Percentiles rank a stretch among this genome's conserved stretches.
Evolutionary conservation across 176 grass and related monocot genomes (phyloP).

Genomic region (Guadua angustifolia): DNA sequence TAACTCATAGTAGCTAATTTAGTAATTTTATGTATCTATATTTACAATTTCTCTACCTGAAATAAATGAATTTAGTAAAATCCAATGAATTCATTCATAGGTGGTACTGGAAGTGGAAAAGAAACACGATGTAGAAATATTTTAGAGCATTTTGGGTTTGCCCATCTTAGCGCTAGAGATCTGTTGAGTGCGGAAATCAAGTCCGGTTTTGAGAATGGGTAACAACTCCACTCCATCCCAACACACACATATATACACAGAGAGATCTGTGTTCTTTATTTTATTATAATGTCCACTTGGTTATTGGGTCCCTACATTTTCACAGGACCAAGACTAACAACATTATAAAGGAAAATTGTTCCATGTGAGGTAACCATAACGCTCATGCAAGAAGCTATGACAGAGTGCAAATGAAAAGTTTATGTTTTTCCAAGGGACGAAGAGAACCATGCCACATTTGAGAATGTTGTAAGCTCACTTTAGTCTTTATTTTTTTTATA

Average conservation of each 20-base stretch:
- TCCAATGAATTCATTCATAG: conserved; percentile 36
- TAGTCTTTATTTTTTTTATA: conserved; percentile 2
- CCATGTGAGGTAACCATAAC: conserved; percentile 68
- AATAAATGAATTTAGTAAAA: conserved; percentile 3
- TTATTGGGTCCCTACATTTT: conserved; percentile 8
- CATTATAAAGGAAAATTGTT: conserved; percentile 75
- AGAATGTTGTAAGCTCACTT: conserved; percentile 51
- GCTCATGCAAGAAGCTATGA: conserved; percentile 62
- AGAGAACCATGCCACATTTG: conserved; percentile 78
- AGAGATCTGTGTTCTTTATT: neutral
- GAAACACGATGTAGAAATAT: conserved; percentile 64
- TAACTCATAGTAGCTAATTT: conserved; percentile 8
- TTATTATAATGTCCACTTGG: neutral
- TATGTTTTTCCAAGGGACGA: conserved; percentile 72
- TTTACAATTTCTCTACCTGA: neutral
- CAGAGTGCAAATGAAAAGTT: conserved; percentile 67
- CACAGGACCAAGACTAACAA: conserved; percentile 66
- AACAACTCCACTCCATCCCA: neutral
- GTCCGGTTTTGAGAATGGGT: conserved; percentile 68
- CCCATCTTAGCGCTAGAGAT: conserved; percentile 64
- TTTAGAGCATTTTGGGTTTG: conserved; percentile 62
- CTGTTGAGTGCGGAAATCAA: conserved; percentile 59
- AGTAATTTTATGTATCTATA: neutral
- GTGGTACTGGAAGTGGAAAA: conserved; percentile 69
- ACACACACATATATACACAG: neutral